phyloP scores from a whole-genome alignment of 2,329 filamentous ascomycete species.

The Ceratocystis variospora region DNA sequence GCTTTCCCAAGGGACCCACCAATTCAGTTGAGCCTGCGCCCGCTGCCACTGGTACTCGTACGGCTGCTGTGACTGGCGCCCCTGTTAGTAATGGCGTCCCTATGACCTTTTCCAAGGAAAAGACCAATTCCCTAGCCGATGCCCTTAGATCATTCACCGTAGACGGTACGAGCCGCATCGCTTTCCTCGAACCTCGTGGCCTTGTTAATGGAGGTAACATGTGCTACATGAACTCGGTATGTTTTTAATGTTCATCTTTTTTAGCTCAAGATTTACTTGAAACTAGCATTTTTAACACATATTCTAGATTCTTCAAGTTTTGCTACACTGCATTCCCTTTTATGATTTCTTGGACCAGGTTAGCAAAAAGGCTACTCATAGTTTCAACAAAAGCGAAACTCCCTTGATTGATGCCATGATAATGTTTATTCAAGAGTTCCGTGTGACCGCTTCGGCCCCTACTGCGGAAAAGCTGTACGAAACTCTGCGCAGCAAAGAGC shows the following conservation, averaged over 20 bases:
- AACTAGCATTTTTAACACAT: constrained; percentile 26
- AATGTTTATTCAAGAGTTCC: constrained; percentile 90
- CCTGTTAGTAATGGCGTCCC: constrained; percentile 24
- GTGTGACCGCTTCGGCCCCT: constrained; percentile 64
- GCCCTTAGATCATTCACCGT: constrained; percentile 62
- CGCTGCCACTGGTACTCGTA: background rate
- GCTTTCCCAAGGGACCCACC: constrained; percentile 13
- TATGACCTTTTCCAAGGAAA: constrained; percentile 31
- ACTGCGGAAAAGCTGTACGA: constrained; percentile 60
- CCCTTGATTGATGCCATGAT: constrained; percentile 94
- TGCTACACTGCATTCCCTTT: constrained; percentile 87
- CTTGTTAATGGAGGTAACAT: constrained; percentile 96
- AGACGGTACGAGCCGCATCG: constrained; percentile 48
- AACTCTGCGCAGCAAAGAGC: constrained; percentile 63
- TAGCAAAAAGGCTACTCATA: constrained; percentile 68
- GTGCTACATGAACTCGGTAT: constrained; percentile 99
- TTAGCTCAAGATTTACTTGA: background rate
- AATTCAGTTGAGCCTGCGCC: constrained; percentile 23
- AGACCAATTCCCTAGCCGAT: constrained; percentile 53
- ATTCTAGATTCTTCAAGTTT: constrained; percentile 73
- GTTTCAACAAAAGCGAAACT: constrained; percentile 78
- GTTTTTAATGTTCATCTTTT: constrained; percentile 26
- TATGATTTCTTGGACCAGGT: constrained; percentile 86
- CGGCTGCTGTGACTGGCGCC: constrained; percentile 18
- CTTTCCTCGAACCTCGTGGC: constrained; percentile 82